Evolutionary conservation across 371 early-diverging fungal genomes (phyloP).

Genomic region (Dichotomocladium elegans): DNA sequence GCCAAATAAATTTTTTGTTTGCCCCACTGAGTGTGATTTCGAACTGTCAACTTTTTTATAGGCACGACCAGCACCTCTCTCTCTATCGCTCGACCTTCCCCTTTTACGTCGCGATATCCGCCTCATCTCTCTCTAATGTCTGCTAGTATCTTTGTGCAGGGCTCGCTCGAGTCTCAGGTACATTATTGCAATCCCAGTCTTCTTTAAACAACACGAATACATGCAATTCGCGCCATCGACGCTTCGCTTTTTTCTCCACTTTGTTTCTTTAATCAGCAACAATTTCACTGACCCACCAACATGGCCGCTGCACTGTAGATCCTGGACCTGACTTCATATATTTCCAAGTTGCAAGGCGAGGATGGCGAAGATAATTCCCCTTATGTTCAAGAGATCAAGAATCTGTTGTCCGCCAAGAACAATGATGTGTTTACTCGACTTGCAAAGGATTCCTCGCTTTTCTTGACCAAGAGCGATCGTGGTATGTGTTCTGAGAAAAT

Average conservation of each 20-base stretch:
- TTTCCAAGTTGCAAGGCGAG: conserved; percentile 56
- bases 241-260: not conserved
- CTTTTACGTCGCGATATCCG: not conserved
- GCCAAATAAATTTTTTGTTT: not conserved
- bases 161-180: conserved; percentile 25
- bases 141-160: conserved; percentile 23
- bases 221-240: not conserved
- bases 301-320: conserved; percentile 43
- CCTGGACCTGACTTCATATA: conserved; percentile 54
- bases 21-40: not conserved
- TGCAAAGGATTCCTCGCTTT: conserved; percentile 54
- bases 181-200: not conserved
- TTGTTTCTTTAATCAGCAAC: not conserved
- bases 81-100: not conserved
- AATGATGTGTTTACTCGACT: conserved; percentile 53
- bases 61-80: not conserved
- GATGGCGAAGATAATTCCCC: conserved; percentile 45
- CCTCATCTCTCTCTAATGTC: conserved; percentile 14
- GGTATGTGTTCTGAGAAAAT: conserved; percentile 28
- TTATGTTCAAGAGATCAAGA: conserved; percentile 44
- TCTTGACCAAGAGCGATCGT: conserved; percentile 59
- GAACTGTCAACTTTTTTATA: not conserved
- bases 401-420: conserved; percentile 59
- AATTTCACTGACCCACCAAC: not conserved
- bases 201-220: not conserved